A percentile compares a stretch with the other conserved stretches of the same genome.
Evolutionary conservation across 2,329 filamentous ascomycete genomes (phyloP).

Genomic region (Lachnellula occidentalis): DNA sequence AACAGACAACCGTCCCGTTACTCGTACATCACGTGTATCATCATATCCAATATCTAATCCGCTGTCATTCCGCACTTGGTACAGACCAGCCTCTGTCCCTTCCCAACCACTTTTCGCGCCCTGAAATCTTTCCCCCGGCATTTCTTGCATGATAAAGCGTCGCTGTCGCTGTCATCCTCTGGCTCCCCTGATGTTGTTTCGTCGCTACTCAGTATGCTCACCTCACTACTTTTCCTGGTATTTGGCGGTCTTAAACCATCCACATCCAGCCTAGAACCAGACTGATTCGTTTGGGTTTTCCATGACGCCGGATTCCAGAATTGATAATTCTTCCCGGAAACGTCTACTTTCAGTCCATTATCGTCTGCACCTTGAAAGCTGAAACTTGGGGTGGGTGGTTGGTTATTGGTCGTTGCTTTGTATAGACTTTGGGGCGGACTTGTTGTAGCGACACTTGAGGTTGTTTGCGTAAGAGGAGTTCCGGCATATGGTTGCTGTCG

Average conservation of each 20-base stretch:
- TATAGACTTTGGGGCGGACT: slow-evolving; percentile 25
- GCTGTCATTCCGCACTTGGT: slow-evolving; percentile 43
- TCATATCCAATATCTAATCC: slow-evolving; percentile 12
- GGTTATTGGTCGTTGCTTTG: slow-evolving; percentile 15
- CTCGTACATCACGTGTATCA: neutral
- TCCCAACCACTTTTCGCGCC: slow-evolving; percentile 48
- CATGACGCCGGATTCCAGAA: slow-evolving; percentile 56
- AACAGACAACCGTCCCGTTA: neutral
- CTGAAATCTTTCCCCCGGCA: slow-evolving; percentile 60
- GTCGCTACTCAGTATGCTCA: slow-evolving; percentile 55
- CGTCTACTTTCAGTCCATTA: slow-evolving; percentile 35
- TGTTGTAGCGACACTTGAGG: slow-evolving; percentile 24
- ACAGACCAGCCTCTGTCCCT: slow-evolving; percentile 55
- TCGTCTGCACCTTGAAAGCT: slow-evolving; percentile 42
- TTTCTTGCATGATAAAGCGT: slow-evolving; percentile 47
- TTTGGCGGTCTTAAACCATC: slow-evolving; percentile 15
- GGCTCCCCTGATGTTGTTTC: slow-evolving; percentile 28
- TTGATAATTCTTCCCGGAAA: slow-evolving; percentile 38
- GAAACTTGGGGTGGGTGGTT: slow-evolving; percentile 52
- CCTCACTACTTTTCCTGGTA: slow-evolving; percentile 21
- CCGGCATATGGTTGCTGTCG: slow-evolving; percentile 26
- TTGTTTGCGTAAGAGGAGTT: slow-evolving; percentile 13
- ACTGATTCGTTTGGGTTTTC: slow-evolving; percentile 26
- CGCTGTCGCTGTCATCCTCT: slow-evolving; percentile 42
- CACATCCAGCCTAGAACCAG: slow-evolving; percentile 13